Conservation (phyloP, 441 rosid species). For the Adansonia rubrostipa region DNA sequence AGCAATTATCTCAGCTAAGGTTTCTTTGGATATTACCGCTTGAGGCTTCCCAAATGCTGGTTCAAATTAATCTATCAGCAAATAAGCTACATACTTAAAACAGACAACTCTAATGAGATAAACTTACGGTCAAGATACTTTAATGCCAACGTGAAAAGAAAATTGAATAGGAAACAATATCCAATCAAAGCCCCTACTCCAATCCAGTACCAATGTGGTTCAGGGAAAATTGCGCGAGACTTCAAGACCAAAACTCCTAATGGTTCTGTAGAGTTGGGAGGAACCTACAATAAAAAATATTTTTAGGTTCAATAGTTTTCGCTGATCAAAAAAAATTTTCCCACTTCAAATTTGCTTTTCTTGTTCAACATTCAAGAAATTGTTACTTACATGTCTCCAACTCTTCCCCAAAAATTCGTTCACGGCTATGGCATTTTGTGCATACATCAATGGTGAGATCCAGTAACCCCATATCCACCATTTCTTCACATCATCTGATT, state of each 20-base stretch:
- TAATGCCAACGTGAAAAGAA: slow-evolving; percentile 63
- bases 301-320: background rate
- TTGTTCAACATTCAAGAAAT: background rate
- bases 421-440: slow-evolving; percentile 61
- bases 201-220: slow-evolving; percentile 85
- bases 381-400: slow-evolving; percentile 57
- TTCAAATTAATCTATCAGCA: slow-evolving; percentile 27
- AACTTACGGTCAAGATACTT: slow-evolving; percentile 72
- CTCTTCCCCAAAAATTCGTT: slow-evolving; percentile 66
- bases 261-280: slow-evolving; percentile 54
- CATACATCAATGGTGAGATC: slow-evolving; percentile 69
- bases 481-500: slow-evolving; percentile 53
- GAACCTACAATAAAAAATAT: slow-evolving; percentile 44
- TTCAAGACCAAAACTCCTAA: slow-evolving; percentile 67
- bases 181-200: slow-evolving; percentile 73
- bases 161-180: slow-evolving; percentile 60
- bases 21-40: slow-evolving; percentile 53
- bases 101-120: slow-evolving; percentile 3
- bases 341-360: too few species aligned
- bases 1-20: slow-evolving; percentile 45
- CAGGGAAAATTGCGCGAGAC: slow-evolving; percentile 66
- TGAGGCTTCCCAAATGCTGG: slow-evolving; percentile 71
- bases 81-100: background rate
- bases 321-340: slow-evolving; percentile 12
- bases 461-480: slow-evolving; percentile 88